A percentile compares a stretch with the other conserved stretches of the same genome.
These are phyloP conservation scores for Globisporangium paddicum DNA, from an alignment of 352 stramenopile genomes.

Conservation along the genomic window DNA sequence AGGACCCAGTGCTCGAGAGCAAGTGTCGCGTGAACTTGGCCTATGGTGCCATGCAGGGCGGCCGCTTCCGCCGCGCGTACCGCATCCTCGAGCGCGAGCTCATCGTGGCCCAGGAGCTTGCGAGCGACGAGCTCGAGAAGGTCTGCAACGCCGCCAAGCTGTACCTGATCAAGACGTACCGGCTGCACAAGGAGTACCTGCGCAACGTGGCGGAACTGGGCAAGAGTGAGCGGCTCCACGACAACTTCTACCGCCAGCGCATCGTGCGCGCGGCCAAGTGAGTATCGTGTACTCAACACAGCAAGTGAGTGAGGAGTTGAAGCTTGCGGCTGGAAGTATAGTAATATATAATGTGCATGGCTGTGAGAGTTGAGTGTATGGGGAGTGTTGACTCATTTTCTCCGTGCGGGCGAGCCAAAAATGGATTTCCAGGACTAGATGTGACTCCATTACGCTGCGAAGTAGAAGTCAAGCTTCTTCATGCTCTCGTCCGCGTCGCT, in stretches of 20 bases:
- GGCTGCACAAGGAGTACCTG: slow-evolving; percentile 51
- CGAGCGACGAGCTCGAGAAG: slow-evolving; percentile 49
- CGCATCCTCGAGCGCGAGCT: slow-evolving; percentile 47
- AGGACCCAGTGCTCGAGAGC: slow-evolving; percentile 72
- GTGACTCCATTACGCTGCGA: no score
- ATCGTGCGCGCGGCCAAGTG: slow-evolving; percentile 60
- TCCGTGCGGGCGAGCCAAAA: neutral
- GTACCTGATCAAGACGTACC: slow-evolving; percentile 65
- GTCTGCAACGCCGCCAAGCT: slow-evolving; percentile 58
- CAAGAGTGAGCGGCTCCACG: slow-evolving; percentile 32
- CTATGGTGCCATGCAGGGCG: slow-evolving; percentile 72
- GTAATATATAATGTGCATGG: no score
- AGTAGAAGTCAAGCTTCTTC: neutral
- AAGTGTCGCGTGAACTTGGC: slow-evolving; percentile 81
- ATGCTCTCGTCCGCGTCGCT: slow-evolving; percentile 1
- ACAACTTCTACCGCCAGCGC: slow-evolving; percentile 81
- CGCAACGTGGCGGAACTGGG: slow-evolving; percentile 18
- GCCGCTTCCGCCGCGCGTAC: slow-evolving; percentile 51
- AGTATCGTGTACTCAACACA: slow-evolving; percentile 2
- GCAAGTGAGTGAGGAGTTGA: neutral
- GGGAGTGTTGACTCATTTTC: no score
- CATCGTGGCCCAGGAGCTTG: slow-evolving; percentile 36
- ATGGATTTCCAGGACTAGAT: neutral
- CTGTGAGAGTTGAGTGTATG: neutral
- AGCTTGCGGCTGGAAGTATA: no score